These are phyloP conservation scores for Quercus alba DNA, from an alignment of 306 rosid species.

Conservation along the genomic window DNA sequence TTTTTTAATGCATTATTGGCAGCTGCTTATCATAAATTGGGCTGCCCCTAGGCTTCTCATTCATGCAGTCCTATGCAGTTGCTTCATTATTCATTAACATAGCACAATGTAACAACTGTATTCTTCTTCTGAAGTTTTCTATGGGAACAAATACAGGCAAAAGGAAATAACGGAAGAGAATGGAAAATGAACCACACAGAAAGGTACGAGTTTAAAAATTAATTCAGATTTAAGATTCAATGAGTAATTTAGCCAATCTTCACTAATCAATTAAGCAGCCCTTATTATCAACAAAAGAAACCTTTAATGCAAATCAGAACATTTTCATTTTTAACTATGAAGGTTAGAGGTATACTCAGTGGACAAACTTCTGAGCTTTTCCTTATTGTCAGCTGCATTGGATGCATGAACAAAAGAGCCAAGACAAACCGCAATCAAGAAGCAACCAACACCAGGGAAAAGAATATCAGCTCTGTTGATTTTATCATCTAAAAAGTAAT, in stretches of 20 bases:
- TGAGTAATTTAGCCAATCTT: background rate
- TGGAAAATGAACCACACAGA: background rate
- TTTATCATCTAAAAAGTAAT: slow-evolving; percentile 76
- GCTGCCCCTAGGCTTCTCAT: background rate
- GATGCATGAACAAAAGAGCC: slow-evolving; percentile 88
- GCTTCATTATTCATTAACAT: background rate
- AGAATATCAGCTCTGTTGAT: slow-evolving; percentile 88
- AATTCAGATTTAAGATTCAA: too few relatives aligned
- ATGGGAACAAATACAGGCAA: background rate
- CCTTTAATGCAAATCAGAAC: background rate
- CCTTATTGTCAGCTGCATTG: slow-evolving; percentile 72
- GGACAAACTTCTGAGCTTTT: slow-evolving; percentile 48
- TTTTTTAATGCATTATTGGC: background rate
- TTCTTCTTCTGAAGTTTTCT: background rate
- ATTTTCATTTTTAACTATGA: background rate
- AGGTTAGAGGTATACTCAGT: slow-evolving; percentile 42
- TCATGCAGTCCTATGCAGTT: background rate
- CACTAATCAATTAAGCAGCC: background rate
- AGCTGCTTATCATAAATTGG: background rate
- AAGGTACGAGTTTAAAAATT: too few relatives aligned
- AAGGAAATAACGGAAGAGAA: background rate
- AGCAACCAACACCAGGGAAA: slow-evolving; percentile 92
- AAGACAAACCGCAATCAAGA: slow-evolving; percentile 79
- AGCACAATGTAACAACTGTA: background rate
- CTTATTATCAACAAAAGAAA: background rate